phyloP scores from a whole-genome alignment of 768 basidiomycete species.

The Naganishia antarctica region DNA sequence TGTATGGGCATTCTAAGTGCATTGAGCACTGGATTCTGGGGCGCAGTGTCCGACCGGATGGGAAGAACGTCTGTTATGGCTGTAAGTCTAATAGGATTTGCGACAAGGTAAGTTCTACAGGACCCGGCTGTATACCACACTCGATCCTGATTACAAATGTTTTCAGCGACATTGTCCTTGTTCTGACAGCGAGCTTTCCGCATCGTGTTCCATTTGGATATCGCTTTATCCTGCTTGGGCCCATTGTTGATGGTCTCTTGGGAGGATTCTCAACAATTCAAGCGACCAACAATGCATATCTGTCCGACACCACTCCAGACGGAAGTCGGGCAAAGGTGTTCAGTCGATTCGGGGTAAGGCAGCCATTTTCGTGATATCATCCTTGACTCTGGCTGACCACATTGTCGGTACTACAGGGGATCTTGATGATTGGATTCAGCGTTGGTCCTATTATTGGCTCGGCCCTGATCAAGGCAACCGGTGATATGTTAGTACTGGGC shows the following conservation, averaged over 20 bases:
- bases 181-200: slow-evolving; percentile 69
- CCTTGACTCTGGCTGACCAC: background rate
- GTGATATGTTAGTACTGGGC: slow-evolving; percentile 43
- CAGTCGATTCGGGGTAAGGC: slow-evolving; percentile 20
- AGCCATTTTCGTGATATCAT: background rate
- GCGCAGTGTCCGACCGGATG: slow-evolving; percentile 66
- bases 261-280: slow-evolving; percentile 70
- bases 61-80: slow-evolving; percentile 73
- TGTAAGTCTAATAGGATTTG: slow-evolving; percentile 62
- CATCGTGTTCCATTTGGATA: slow-evolving; percentile 58
- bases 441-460: slow-evolving; percentile 70
- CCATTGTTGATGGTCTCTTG: slow-evolving; percentile 70
- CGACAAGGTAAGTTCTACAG: slow-evolving; percentile 63
- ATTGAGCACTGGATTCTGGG: slow-evolving; percentile 82
- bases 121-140: background rate
- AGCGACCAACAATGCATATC: slow-evolving; percentile 60
- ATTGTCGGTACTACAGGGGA: slow-evolving; percentile 58
- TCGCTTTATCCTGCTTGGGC: slow-evolving; percentile 68
- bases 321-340: slow-evolving; percentile 42
- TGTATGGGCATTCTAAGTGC: slow-evolving; percentile 74
- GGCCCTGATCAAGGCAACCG: slow-evolving; percentile 59
- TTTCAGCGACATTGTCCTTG: slow-evolving; percentile 68
- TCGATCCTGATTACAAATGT: background rate
- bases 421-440: slow-evolving; percentile 71
- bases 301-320: slow-evolving; percentile 48